Evolutionary conservation across 305 asterid species (phyloP).

Genomic region (Rubia balearica): DNA sequence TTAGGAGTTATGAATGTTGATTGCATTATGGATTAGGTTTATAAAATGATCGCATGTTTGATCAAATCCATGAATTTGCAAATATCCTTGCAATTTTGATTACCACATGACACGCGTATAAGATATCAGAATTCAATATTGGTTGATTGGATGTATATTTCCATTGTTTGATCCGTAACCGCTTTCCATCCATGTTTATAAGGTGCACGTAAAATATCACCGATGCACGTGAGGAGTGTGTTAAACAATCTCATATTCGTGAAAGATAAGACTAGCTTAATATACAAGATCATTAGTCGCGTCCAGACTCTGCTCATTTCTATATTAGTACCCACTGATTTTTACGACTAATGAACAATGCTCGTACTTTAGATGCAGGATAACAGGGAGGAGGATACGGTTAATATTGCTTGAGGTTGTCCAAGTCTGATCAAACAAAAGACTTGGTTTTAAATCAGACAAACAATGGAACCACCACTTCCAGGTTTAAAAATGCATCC

Average conservation of each 20-base stretch:
- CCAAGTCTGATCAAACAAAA: background rate
- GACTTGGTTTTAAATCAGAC: constrained; percentile 11
- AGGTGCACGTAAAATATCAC: too few species aligned
- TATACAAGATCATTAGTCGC: background rate
- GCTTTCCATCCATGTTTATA: too few species aligned
- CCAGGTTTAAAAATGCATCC: constrained; percentile 19
- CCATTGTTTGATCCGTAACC: too few species aligned
- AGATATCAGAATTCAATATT: too few species aligned
- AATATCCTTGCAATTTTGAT: too few species aligned
- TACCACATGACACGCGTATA: too few species aligned
- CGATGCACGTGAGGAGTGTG: too few species aligned
- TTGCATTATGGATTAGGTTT: background rate
- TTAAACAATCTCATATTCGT: too few species aligned
- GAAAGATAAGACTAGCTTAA: background rate
- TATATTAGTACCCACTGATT: background rate
- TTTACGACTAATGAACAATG: too few species aligned
- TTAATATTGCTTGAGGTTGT: constrained; percentile 6
- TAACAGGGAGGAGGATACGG: constrained; percentile 10
- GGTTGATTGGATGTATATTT: too few species aligned
- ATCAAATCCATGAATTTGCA: background rate
- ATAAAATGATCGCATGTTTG: background rate
- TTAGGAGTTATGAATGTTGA: background rate
- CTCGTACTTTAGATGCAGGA: constrained; percentile 5
- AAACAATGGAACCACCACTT: constrained; percentile 13
- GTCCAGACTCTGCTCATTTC: too few species aligned